These are phyloP conservation scores for Aspergillus nidulans DNA, from an alignment of 495 filamentous ascomycete genomes.

Conservation along the genomic window DNA sequence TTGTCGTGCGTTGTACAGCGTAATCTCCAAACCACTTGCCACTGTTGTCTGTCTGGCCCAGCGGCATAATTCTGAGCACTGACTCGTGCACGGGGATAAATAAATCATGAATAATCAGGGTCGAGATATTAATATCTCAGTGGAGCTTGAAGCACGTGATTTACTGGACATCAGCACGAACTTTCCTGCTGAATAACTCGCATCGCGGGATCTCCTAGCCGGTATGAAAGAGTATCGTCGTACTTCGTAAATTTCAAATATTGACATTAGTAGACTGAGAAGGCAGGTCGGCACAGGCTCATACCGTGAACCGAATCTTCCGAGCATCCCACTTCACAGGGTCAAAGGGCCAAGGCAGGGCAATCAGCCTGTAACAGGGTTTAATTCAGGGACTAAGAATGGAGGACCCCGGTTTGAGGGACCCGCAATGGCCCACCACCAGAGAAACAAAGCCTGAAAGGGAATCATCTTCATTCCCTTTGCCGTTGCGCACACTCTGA, in stretches of 20 bases:
- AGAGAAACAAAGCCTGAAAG: background rate
- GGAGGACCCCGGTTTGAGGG: constrained; percentile 14
- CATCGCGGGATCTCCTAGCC: no score
- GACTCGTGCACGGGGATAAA: background rate
- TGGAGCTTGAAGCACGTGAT: background rate
- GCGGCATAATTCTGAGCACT: background rate
- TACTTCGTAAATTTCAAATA: no score
- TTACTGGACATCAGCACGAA: background rate
- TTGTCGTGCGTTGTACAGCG: background rate
- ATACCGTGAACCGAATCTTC: background rate
- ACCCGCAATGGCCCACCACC: constrained; percentile 20
- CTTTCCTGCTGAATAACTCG: background rate
- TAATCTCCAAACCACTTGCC: background rate
- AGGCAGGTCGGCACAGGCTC: background rate
- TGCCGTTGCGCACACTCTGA: background rate
- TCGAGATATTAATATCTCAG: background rate
- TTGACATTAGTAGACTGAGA: no score
- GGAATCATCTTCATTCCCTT: constrained; percentile 14
- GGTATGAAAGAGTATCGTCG: no score
- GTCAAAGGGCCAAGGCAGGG: background rate
- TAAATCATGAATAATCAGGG: background rate
- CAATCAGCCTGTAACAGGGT: background rate
- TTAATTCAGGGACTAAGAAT: constrained; percentile 16
- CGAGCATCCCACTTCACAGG: background rate
- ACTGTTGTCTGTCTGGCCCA: background rate